Base-by-base conservation (phyloP, 108 stramenopile species). In the Bacterosira constricta region DNA sequence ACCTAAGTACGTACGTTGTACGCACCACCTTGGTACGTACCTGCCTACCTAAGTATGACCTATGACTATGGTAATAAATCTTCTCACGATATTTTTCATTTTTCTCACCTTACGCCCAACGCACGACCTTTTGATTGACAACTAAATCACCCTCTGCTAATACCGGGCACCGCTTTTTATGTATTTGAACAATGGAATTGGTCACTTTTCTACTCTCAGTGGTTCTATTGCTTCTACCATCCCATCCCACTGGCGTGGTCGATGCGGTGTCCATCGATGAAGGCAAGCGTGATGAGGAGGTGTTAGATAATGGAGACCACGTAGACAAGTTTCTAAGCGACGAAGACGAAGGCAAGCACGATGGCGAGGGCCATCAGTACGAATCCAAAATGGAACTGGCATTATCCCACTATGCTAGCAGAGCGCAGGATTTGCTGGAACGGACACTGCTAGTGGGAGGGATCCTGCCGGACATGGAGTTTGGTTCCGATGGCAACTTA, bases 361-460 rank as follows among this genome's bases (percentile, higher is more conserved):
- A 30, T 1, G 51, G 27, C 3, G 15, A 54, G 29, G 31, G 47
- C 6, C n/a, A 63, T 32, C 45, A 66, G n/a, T 59, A 58, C 20
- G 69, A 69, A 36, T 23, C 45, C 56, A 47, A 38, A 50, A 41
- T 69, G 0, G 30, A 46, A 21, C 21, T 44, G 69, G 69, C 69
- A 1, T 7, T 69, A 31, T 21, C 32, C 3, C 29, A 59, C 46
- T 69, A 31, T 13, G 37, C 36, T 6, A 26, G 32, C 7, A 42
- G 49, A 12, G 45, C 69, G 3, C 31, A 57, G 3, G 41, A 59
- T 10, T 47, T 69, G 4, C 26, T 69, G 20, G 6, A 69, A 12
- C 23, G 21, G 30, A 31, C 57, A 1, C 3, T 69, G 18, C n/a
- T 35, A 29, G 57, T 25, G 44, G 69, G 69, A 3, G 46, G 21